Evolutionary conservation across 805 yeast genomes (phyloP), one percentile per base, ranked within the genome.

Genomic region (Yamadazyma paraphyllophila): DNA sequence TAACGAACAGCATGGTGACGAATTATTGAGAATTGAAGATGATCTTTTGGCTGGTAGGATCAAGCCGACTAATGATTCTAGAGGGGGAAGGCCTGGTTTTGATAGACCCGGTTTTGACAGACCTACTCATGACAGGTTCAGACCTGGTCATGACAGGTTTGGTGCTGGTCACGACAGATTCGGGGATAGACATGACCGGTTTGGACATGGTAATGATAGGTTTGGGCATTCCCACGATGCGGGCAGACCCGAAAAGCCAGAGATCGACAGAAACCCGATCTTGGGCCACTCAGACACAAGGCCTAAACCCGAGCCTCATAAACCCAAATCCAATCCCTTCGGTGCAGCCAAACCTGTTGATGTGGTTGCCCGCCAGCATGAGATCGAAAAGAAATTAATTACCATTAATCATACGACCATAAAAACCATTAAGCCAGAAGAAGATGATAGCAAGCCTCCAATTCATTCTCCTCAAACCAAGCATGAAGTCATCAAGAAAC

Each of bases 301-400:
- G 9, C 14, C 16, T 4, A 15, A 37, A 12, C 32, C 47, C 14
- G 13, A 15, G 15, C 39, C 43, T 17, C 55, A 45, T 36, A 61
- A 55, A 59, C 64, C 70, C 2, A 82, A 78, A 54, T 51, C 77
- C 0, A 86, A 81, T 59, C 94, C 96, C 4, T 88, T 89, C 68
- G 96, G 96, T 0, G 69, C 77, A 4, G 96, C 96, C 1, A 86
- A 81, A 64, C 96, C 96, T 1, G 92, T 88, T 5, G 96, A 88
- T 61, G 80, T 85, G 2, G 69, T 82, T 16, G 72, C 86, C 20
- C 82, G 78, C 52, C 81, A 79, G 53, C 66, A 73, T 38, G 92
- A 85, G 55, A 66, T 85, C 16, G 91, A 85, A 11, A 59, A 60
- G 41, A 58, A 64, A 48, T 47, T 66, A 36, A 55, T 62, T 3